Evolutionary conservation across 176 grass and related monocot genomes (phyloP).

Genomic region (Oryza coarctata): DNA sequence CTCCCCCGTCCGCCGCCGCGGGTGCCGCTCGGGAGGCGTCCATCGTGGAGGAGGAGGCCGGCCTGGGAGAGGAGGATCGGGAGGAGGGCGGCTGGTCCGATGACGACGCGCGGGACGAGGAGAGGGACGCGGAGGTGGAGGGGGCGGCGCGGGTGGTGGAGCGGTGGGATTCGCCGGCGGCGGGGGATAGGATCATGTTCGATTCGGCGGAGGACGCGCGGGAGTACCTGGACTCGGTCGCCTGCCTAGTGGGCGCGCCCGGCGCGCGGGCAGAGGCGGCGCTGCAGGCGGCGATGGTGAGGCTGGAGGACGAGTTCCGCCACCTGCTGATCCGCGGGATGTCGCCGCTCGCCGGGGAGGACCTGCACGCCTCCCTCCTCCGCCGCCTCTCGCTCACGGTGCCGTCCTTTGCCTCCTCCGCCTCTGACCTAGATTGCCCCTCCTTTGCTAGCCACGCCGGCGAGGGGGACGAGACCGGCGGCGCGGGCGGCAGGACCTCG

Average conservation of each 20-base stretch:
- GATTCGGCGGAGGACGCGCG: slow-evolving; percentile 51
- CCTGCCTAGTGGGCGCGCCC: slow-evolving; percentile 34
- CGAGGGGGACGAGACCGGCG: slow-evolving; percentile 9
- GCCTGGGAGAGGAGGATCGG: background rate
- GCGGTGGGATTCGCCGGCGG: slow-evolving; percentile 32
- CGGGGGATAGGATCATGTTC: slow-evolving; percentile 44
- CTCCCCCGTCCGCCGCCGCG: background rate
- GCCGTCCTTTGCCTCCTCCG: slow-evolving; percentile 32
- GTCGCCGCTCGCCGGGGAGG: slow-evolving; percentile 37
- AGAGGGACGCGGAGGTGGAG: slow-evolving; percentile 28
- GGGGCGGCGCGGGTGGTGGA: slow-evolving; percentile 23
- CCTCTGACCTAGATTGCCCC: slow-evolving; percentile 56
- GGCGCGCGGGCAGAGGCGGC: slow-evolving; percentile 46
- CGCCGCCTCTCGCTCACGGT: slow-evolving; percentile 65
- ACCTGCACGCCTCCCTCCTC: slow-evolving; percentile 61
- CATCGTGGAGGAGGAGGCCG: slow-evolving; percentile 40
- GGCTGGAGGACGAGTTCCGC: slow-evolving; percentile 87
- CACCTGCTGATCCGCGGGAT: slow-evolving; percentile 64
- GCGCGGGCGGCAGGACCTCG: slow-evolving; percentile 31
- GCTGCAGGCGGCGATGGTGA: slow-evolving; percentile 72
- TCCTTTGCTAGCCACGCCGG: slow-evolving; percentile 34
- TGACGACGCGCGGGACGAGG: slow-evolving; percentile 24
- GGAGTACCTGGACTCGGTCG: slow-evolving; percentile 63
- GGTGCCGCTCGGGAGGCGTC: background rate
- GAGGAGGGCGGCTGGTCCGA: slow-evolving; percentile 1